Percentiles rank a stretch among this genome's conserved stretches.
These are phyloP conservation scores for Tuber brumale DNA, from an alignment of 495 filamentous ascomycete species.

Conservation along the genomic window DNA sequence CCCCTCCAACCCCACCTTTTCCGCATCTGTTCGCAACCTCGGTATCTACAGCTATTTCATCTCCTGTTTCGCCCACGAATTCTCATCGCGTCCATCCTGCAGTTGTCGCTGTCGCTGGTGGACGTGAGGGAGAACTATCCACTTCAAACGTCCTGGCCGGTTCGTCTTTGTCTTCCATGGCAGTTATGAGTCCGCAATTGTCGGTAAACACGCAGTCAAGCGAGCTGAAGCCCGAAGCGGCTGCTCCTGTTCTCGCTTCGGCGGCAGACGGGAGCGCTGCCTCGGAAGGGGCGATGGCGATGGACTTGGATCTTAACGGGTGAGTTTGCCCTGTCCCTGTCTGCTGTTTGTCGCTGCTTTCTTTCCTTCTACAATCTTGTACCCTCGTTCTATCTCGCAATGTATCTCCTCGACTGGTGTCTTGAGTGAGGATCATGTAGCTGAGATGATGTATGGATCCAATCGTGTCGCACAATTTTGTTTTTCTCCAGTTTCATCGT, in stretches of 20 bases:
- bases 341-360: constrained; percentile 42
- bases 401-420: constrained; percentile 35
- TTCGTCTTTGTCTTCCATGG: constrained; percentile 40
- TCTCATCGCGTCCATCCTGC: constrained; percentile 30
- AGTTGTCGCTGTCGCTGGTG: constrained; percentile 34
- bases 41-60: constrained; percentile 9
- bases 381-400: constrained; percentile 27
- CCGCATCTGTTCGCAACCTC: constrained; percentile 14
- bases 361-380: constrained; percentile 29
- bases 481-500: not conserved
- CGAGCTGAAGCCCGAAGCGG: constrained; percentile 39
- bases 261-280: constrained; percentile 35
- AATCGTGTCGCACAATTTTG: constrained; percentile 18
- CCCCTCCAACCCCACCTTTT: constrained; percentile 14
- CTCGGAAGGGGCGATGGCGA: constrained; percentile 42
- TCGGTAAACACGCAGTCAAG: constrained; percentile 37
- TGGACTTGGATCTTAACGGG: constrained; percentile 43
- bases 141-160: constrained; percentile 22
- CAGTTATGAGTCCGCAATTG: constrained; percentile 43
- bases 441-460: constrained; percentile 31
- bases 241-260: constrained; percentile 35
- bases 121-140: constrained; percentile 34
- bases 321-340: constrained; percentile 44
- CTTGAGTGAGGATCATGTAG: constrained; percentile 25
- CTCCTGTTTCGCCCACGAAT: constrained; percentile 8